Evolutionary conservation across 768 basidiomycete genomes (phyloP).

Genomic region (Leucosporidium creatinivorum): DNA sequence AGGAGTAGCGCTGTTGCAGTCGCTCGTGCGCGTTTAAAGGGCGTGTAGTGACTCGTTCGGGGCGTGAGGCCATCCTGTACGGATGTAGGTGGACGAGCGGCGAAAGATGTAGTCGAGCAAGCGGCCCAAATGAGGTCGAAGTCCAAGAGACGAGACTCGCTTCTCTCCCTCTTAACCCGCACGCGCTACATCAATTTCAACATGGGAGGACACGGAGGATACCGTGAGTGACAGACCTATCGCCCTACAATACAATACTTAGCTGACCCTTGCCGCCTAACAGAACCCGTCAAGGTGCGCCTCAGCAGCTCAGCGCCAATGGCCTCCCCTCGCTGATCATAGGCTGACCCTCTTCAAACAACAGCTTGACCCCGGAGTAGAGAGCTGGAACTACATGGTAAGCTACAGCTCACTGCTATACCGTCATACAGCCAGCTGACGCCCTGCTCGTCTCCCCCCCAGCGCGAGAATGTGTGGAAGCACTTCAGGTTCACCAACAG

Average conservation of each 20-base stretch:
- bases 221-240: conserved; percentile 5
- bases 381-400: conserved; percentile 43
- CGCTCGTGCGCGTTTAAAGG: conserved; percentile 38
- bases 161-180: not conserved
- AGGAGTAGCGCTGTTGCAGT: conserved; percentile 31
- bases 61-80: too few species aligned
- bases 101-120: too few species aligned
- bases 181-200: not conserved
- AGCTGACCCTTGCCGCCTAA: not conserved
- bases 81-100: too few species aligned
- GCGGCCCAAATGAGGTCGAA: too few species aligned
- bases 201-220: conserved; percentile 31
- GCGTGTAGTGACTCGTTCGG: too few species aligned
- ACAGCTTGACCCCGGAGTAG: conserved; percentile 43
- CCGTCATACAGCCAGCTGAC: not conserved
- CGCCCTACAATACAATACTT: too few species aligned
- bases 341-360: not conserved
- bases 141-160: not conserved
- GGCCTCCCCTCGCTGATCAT: not conserved
- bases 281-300: conserved; percentile 32
- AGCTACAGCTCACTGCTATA: not conserved
- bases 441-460: not conserved
- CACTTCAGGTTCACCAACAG: conserved; percentile 41
- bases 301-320: not conserved
- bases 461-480: conserved; percentile 44